Conservation (phyloP, 352 stramenopile genomes). For the Globisporangium abappressorium region DNA sequence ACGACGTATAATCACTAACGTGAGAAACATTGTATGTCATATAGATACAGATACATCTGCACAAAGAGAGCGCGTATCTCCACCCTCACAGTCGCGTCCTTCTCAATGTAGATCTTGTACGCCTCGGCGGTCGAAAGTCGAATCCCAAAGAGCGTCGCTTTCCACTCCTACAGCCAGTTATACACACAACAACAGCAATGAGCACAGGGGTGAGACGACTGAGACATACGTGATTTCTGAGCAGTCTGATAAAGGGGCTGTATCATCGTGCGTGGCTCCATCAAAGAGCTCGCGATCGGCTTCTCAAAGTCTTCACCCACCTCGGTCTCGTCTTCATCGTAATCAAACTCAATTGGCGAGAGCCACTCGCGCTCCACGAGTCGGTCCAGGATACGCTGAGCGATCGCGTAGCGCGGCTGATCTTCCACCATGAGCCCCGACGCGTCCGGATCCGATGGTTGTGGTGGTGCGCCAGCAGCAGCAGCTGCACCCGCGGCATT, state of each 20-base stretch:
- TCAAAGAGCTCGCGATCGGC: too few relatives aligned
- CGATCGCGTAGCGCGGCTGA: slow-evolving; percentile 34
- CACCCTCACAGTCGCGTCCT: slow-evolving; percentile 54
- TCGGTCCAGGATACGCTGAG: slow-evolving; percentile 42
- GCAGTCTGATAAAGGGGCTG: too few relatives aligned
- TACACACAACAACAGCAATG: neutral
- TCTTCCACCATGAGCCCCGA: slow-evolving; percentile 16
- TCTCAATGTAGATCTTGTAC: slow-evolving; percentile 84
- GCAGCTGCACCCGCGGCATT: slow-evolving; percentile 15
- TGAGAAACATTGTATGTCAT: neutral
- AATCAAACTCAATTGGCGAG: slow-evolving; percentile 47
- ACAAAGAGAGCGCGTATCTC: neutral
- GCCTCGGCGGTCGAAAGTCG: slow-evolving; percentile 66
- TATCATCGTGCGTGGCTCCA: too few relatives aligned
- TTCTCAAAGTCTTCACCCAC: slow-evolving; percentile 12
- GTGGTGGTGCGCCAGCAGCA: neutral
- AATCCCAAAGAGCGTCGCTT: slow-evolving; percentile 51
- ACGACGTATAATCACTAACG: neutral
- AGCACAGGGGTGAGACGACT: neutral
- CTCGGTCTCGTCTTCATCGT: slow-evolving; percentile 41
- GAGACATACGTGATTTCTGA: neutral
- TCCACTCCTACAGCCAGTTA: slow-evolving; percentile 28
- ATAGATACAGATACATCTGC: too few relatives aligned
- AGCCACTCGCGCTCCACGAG: slow-evolving; percentile 67
- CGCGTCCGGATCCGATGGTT: slow-evolving; percentile 15